Evolutionary conservation across 2,329 filamentous ascomycete species (phyloP).

Genomic region (Amphichorda felina): DNA sequence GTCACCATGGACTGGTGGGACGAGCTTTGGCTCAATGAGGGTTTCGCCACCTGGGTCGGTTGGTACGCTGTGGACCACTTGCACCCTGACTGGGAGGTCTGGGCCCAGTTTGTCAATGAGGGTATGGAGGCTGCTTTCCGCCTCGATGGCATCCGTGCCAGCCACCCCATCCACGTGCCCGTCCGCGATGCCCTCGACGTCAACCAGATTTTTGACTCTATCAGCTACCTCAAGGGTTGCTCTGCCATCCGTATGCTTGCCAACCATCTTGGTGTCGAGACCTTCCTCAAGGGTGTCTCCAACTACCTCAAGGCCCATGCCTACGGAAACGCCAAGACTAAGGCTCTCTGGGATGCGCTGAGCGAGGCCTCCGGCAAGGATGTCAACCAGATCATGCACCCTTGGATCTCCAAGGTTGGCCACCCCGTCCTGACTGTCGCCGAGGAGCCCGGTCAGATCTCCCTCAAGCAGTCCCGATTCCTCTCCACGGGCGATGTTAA

Average conservation of each 20-base stretch:
- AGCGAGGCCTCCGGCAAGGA: conserved; percentile 81
- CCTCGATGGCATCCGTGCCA: conserved; percentile 80
- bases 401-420: conserved; percentile 92
- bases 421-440: conserved; percentile 82
- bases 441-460: conserved; percentile 74
- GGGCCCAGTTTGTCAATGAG: conserved; percentile 95
- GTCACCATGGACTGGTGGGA: conserved; percentile 98
- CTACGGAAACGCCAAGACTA: conserved; percentile 83
- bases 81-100: conserved; percentile 95
- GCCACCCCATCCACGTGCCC: conserved; percentile 91
- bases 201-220: conserved; percentile 95
- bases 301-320: conserved; percentile 81
- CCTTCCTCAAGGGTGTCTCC: conserved; percentile 81
- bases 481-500: conserved; percentile 84
- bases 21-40: conserved; percentile 88
- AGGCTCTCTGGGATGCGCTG: conserved; percentile 81
- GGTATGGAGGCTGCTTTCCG: conserved; percentile 84
- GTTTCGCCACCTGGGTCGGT: conserved; percentile 96
- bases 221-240: conserved; percentile 93
- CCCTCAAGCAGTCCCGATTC: conserved; percentile 78
- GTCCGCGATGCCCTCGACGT: conserved; percentile 90
- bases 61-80: conserved; percentile 88
- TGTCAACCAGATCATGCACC: conserved; percentile 77
- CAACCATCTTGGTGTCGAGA: conserved; percentile 75
- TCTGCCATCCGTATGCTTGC: conserved; percentile 95